Base-by-base conservation (phyloP, 2,329 filamentous ascomycete genomes). In the Hypoxylon sp. region DNA sequence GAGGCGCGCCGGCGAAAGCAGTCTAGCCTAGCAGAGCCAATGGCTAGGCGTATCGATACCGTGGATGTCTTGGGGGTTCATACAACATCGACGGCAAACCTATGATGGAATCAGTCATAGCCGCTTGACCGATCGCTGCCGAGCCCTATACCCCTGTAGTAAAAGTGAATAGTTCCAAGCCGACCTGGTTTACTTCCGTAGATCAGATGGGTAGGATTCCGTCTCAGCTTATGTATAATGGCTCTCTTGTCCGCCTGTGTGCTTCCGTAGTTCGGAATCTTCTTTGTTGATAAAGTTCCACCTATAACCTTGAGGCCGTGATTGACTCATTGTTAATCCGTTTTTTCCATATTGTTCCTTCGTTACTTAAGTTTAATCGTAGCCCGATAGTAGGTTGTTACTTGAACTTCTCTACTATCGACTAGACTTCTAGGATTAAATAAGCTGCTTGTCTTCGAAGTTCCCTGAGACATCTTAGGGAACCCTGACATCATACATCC, bases 111-210 rank as follows among this genome's bases (percentile, higher is more conserved):
- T 62, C 60, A 50, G 62, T 28, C 66, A 72, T 72, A 75, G 74
- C 77, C 76, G 77, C 71, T 79, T 77, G 77, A 73, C 77, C 77
- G 77, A 78, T 68, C 65, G 53, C 69, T 75, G 68, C 76, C 76
- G 76, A 78, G 68, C 52, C 21, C 23, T 21, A 53, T 61, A 49
- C 59, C 59, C 43, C 48, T 52, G 50, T 67, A 45, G 60, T 50
- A 51, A 51, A 58, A n/a, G n/a, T 52, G 49, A 38, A 60, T 60
- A 50, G 19, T 52, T 63, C 53, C 34, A 51, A 68, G 51, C 62
- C 58, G 65, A 38, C 56, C 49, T 49, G 51, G 38, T 19, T 19
- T 11, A 21, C 23, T 52, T 38, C 63, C 45, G 65, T 63, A 58
- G 58, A 50, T 63, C 63, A 63, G 60, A 59, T 61, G 25, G n/a